Base-by-base conservation (phyloP, 495 filamentous ascomycete genomes). In the Penicillium ucsense region DNA sequence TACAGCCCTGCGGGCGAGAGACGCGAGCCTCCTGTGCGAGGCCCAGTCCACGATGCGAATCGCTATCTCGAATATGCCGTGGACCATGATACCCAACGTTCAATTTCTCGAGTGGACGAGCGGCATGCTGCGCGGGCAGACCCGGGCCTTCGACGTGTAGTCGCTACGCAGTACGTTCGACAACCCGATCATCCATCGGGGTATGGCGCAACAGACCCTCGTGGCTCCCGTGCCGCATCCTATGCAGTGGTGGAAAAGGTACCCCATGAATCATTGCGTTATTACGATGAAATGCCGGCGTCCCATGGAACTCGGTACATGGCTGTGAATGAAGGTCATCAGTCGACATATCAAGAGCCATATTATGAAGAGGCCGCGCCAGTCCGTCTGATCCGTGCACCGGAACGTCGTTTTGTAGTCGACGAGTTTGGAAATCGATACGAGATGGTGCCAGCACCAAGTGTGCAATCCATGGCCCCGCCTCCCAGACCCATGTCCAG, bases 381-480 rank as follows among this genome's bases (percentile, higher is more conserved):
- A 5, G 65, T 67, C 30, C 63, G 71, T 7, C 71, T 81, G 50
- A 75, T 81, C 58, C 74, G 77, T 31, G 79, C 84, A 30, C 72
- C 77, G 29, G 73, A 73, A 28, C 74, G 78, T 2, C 77, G 84
- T 41, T 79, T 87, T 47, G 65, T 88, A 38, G 66, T 89, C 40
- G 85, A 88, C 59, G 76, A 83, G 45, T 79, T 77, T 63, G 85
- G 85, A 27, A 80, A 80, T 47, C 74, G 85, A 55, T 90, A 82
- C 41, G 84, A 85, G 58, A 73, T 80, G 5, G 57, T 76, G 12
- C 64, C 76, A 20, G 61, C 66, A 10, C 58, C 67, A 2, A 55
- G 64, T 38, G 33, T 62, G 20, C 76, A 78, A 35, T 61, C 70
- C n/a, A 67, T 78, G 39, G 75, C 78, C 12, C 76, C 76, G 29